A percentile compares a stretch with the other conserved stretches of the same genome.
Conservation (phyloP, 1,284 basidiomycete species). For the Pseudozyma tsukubaensis region DNA sequence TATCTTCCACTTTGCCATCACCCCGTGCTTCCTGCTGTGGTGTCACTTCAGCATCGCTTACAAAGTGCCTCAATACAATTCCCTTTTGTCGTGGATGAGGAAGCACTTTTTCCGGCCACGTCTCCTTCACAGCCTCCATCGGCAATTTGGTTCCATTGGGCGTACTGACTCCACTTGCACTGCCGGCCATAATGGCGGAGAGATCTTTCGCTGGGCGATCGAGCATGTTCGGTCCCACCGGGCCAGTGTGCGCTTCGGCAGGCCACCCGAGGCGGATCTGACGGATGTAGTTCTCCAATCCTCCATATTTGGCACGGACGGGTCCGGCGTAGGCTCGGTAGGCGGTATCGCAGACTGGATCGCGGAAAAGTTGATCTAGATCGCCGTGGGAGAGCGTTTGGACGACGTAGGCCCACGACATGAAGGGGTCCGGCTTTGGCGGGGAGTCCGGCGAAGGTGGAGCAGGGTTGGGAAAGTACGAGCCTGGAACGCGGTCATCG, state of each 20-base stretch:
- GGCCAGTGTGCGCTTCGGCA: constrained; percentile 8
- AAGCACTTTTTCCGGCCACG: constrained; percentile 38
- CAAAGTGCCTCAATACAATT: constrained; percentile 28
- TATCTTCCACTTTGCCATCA: constrained; percentile 11
- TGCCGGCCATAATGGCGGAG: constrained; percentile 2
- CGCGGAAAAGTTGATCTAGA: constrained; percentile 55
- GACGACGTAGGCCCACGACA: constrained; percentile 42
- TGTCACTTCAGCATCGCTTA: constrained; percentile 15
- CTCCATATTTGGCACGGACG: constrained; percentile 34
- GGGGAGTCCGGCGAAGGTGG: not conserved
- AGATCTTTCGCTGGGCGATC: constrained; percentile 31
- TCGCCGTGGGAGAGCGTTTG: constrained; percentile 42
- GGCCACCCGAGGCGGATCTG: constrained; percentile 50
- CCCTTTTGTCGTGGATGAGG: constrained; percentile 15
- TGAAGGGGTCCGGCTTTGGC: constrained; percentile 5
- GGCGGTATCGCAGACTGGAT: constrained; percentile 41
- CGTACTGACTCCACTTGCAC: constrained; percentile 12
- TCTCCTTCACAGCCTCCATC: constrained; percentile 24
- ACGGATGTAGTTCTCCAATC: constrained; percentile 58
- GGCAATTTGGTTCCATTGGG: constrained; percentile 22
- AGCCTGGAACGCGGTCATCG: constrained; percentile 23
- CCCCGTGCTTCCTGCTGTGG: too few relatives aligned
- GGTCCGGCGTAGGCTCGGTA: constrained; percentile 49
- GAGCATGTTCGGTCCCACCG: constrained; percentile 28
- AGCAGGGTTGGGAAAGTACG: constrained; percentile 30